Evolutionary conservation across 768 basidiomycete genomes (phyloP).

Genomic region (Tricholoma sp.): DNA sequence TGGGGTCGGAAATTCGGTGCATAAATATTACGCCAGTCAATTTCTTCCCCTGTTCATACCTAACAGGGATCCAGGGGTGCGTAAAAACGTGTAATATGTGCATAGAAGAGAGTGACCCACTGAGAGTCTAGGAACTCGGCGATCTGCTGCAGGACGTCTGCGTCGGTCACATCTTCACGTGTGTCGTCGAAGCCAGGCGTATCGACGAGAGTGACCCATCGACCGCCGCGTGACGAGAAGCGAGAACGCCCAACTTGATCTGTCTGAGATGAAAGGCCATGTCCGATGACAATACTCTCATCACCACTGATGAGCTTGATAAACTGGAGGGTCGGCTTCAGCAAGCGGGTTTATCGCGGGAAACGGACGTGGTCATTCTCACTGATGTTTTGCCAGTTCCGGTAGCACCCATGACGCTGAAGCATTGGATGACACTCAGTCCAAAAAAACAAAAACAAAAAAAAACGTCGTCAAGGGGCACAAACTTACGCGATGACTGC

Average conservation of each 20-base stretch:
- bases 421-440: no score
- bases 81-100: no score
- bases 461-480: no score
- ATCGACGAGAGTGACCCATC: slow-evolving; percentile 4
- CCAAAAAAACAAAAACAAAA: no score
- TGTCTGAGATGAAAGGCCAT: background rate
- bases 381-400: slow-evolving; percentile 1
- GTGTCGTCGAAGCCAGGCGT: slow-evolving; percentile 16
- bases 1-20: slow-evolving; percentile 2
- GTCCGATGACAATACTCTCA: background rate
- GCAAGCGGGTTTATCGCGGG: background rate
- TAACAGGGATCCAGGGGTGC: no score
- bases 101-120: no score
- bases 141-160: slow-evolving; percentile 4
- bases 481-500: no score
- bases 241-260: background rate
- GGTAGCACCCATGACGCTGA: background rate
- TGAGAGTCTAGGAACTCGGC: background rate
- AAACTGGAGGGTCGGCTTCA: slow-evolving; percentile 1
- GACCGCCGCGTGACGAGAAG: background rate
- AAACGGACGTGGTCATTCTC: background rate
- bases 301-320: background rate
- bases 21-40: slow-evolving; percentile 6
- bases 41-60: background rate
- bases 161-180: background rate